Evolutionary conservation across 345 rosid genomes (phyloP).

Genomic region (Euphorbia lathyris): DNA sequence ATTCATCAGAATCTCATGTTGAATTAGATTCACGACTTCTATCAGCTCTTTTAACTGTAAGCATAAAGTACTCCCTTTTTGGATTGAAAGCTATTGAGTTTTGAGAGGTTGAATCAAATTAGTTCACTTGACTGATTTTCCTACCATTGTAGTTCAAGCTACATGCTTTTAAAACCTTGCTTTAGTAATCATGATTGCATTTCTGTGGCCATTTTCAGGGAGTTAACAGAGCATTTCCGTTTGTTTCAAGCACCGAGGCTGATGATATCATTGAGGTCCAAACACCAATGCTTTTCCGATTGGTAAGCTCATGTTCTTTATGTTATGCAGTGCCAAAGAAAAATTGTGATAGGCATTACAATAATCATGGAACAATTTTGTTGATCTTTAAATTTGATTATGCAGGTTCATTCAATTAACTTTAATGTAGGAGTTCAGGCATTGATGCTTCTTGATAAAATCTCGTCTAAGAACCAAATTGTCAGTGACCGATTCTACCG

Average conservation of each 20-base stretch:
- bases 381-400: slow-evolving; percentile 14
- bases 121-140: neutral
- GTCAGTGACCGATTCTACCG: slow-evolving; percentile 94
- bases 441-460: slow-evolving; percentile 92
- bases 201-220: slow-evolving; percentile 52
- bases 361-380: slow-evolving; percentile 12
- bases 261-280: slow-evolving; percentile 83
- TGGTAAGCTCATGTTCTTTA: slow-evolving; percentile 45
- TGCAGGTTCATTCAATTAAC: slow-evolving; percentile 90
- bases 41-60: slow-evolving; percentile 81
- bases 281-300: slow-evolving; percentile 84
- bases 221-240: slow-evolving; percentile 96
- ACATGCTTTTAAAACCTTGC: neutral
- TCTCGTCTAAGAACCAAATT: slow-evolving; percentile 90
- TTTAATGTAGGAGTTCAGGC: slow-evolving; percentile 95
- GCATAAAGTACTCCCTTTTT: slow-evolving; percentile 17
- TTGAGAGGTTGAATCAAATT: too few species aligned
- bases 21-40: slow-evolving; percentile 94
- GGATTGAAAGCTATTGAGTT: neutral
- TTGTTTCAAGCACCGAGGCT: slow-evolving; percentile 76
- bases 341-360: neutral
- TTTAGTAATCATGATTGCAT: slow-evolving; percentile 5
- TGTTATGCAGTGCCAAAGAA: neutral
- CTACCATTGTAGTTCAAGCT: neutral
- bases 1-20: slow-evolving; percentile 51